Evolutionary conservation across 352 stramenopile species (phyloP), one percentile per base, ranked within the genome.

Genomic region (Blastocystis sp.): DNA sequence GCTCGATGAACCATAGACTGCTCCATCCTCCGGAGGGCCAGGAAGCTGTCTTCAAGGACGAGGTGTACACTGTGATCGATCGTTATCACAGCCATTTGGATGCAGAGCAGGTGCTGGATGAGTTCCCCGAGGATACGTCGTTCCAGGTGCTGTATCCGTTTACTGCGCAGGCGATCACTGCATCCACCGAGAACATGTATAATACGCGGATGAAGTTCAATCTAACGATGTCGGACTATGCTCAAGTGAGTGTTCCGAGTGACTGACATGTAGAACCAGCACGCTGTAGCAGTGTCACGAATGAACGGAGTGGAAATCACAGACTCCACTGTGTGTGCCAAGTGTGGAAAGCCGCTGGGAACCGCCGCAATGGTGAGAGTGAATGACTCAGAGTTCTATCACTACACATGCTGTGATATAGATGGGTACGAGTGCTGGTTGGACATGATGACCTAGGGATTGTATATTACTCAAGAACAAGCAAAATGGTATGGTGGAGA

Each of bases 181-280:
- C 45, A 15, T 41, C 55, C 45, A 80, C 70, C 26, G 70, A 80
- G 54, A 43, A 15, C n/a, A 62, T 80, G 45, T 80, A 80, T 26
- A 80, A 80, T 41, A 80, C 45, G 43, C 70, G 70, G 11, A 80
- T 80, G 70, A 80, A 80, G 37, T 80, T 37, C 70, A 80, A 80
- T 47, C 55, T 80, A 20, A 61, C 55, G 18, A 80, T 80, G 70
- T 80, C 70, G 8, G 70, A 80, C 18, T 80, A 62, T 41, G 18
- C 55, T n/a, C 45, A 80, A n/a, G 70, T 63, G n/a, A 20, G 70
- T 9, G n/a, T 0, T 11, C 45, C 23, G 45, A 64, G 37, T 4
- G 20, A 18, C 3, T 62, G 13, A 62, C 20, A 6, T 7, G 43
- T 62, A 80, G 70, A 80, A 80, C 55, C 45, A 80, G 70, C 70